A percentile compares a stretch with the other conserved stretches of the same genome.
These are phyloP conservation scores for Erysimum cheiranthoides DNA, from an alignment of 345 rosid genomes.

Conservation along the genomic window DNA sequence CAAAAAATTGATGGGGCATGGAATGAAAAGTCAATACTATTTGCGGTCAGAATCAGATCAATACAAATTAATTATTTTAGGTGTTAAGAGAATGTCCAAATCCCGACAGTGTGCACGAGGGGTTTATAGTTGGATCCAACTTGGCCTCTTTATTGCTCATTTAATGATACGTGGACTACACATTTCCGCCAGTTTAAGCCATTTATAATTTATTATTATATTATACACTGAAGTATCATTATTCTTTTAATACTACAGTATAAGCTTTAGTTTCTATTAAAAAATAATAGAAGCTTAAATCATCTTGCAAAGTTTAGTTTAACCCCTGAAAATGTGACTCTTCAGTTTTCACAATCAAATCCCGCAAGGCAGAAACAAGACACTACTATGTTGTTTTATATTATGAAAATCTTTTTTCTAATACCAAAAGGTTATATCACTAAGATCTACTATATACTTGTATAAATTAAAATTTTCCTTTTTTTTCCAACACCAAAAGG, in stretches of 20 bases:
- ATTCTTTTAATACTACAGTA: not conserved
- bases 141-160: slow-evolving; percentile 46
- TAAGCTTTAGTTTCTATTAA: not conserved
- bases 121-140: slow-evolving; percentile 49
- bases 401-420: not conserved
- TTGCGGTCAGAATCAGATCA: slow-evolving; percentile 30
- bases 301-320: slow-evolving; percentile 8
- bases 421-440: slow-evolving; percentile 14
- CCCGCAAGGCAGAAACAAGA: slow-evolving; percentile 1
- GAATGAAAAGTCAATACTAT: slow-evolving; percentile 5
- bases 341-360: slow-evolving; percentile 28
- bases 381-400: not conserved
- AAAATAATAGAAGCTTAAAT: not conserved
- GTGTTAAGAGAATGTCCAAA: slow-evolving; percentile 43
- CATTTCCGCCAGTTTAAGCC: slow-evolving; percentile 19
- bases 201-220: not conserved
- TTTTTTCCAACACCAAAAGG: not conserved
- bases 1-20: slow-evolving; percentile 11
- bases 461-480: not conserved
- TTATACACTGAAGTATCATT: not conserved
- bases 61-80: slow-evolving; percentile 15
- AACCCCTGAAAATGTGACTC: slow-evolving; percentile 34
- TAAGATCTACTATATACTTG: not conserved
- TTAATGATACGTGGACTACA: slow-evolving; percentile 42
- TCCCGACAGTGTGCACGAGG: slow-evolving; percentile 50